Evolutionary conservation across 768 basidiomycete species (phyloP), one percentile per base, ranked within the genome.

Genomic region (Trametes elegans): DNA sequence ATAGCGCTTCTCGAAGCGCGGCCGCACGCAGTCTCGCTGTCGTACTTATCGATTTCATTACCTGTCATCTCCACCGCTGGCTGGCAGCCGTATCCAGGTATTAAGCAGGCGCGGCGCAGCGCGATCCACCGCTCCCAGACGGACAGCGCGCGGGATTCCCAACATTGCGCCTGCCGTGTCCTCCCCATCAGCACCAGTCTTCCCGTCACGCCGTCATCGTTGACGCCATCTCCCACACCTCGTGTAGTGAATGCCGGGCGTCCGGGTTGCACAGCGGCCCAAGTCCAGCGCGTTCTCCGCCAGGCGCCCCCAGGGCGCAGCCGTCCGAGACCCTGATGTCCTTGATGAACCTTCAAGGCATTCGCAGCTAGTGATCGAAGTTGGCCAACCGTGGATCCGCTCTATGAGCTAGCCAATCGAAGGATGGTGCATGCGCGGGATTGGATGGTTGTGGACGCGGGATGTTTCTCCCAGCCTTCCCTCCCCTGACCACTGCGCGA

Each of bases 321-420:
- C 53, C 51, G 31, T 26, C 42, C 31, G 50, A 52, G 49, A 57
- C 56, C 45, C 39, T 58, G 57, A 43, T 41, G 36, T 46, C 38
- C 31, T 35, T 53, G 57, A 48, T 47, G 29, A 53, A 41, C 50
- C n/a, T 34, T 41, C 31, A 26, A n/a, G n/a, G 38, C 39, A 19
- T 27, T 36, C 21, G 34, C 50, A 18, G 57, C 27, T n/a, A 53
- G n/a, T 53, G 57, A 49, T 49, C 51, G 50, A 41, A 58, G 57
- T 48, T 42, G 45, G 44, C 45, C 50, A 41, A 42, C 26, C 57
- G 57, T 42, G 57, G 57, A 58, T 58, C 57, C 47, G 57, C 49
- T 48, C 34, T 53, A 28, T 26, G 23, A 38, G 51, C 57, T 48
- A 51, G 49, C 49, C 56, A 39, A 28, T 51, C 49, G 56, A 42